Percentiles rank a stretch among this genome's conserved stretches.
Conservation (phyloP, 2,329 filamentous ascomycete species). For the Venturia pyrina region DNA sequence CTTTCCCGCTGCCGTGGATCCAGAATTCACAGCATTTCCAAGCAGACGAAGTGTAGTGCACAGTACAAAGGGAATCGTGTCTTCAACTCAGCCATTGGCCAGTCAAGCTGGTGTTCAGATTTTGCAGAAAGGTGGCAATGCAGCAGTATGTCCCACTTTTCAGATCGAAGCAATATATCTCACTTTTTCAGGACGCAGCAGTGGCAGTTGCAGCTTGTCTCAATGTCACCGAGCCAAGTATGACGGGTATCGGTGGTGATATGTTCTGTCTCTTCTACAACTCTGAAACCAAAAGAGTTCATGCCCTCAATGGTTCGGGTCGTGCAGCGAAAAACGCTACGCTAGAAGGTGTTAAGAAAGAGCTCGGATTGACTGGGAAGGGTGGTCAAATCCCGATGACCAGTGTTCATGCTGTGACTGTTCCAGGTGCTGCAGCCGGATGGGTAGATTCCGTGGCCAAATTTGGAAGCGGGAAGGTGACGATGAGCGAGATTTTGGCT, state of each 20-base stretch:
- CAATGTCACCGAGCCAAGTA: slow-evolving; percentile 87
- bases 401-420: slow-evolving; percentile 73
- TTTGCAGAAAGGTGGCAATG: slow-evolving; percentile 82
- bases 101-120: slow-evolving; percentile 79
- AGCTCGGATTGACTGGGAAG: slow-evolving; percentile 47
- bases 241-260: slow-evolving; percentile 92
- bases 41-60: slow-evolving; percentile 88
- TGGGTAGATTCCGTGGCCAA: slow-evolving; percentile 84
- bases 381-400: slow-evolving; percentile 57
- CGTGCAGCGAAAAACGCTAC: slow-evolving; percentile 61
- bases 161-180: neutral
- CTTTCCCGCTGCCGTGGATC: slow-evolving; percentile 35
- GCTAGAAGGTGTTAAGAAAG: slow-evolving; percentile 58
- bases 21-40: slow-evolving; percentile 54
- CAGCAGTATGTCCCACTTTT: slow-evolving; percentile 55
- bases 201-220: slow-evolving; percentile 87
- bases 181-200: slow-evolving; percentile 65
- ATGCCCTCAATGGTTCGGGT: slow-evolving; percentile 88
- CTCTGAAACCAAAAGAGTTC: slow-evolving; percentile 69
- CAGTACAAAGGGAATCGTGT: slow-evolving; percentile 82
- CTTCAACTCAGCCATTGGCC: slow-evolving; percentile 82
- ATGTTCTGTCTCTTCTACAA: slow-evolving; percentile 95
- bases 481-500: slow-evolving; percentile 63
- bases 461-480: slow-evolving; percentile 81
- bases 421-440: slow-evolving; percentile 82